Evolutionary conservation across 768 basidiomycete genomes (phyloP).

Genomic region (Paxillus rubicundulus): DNA sequence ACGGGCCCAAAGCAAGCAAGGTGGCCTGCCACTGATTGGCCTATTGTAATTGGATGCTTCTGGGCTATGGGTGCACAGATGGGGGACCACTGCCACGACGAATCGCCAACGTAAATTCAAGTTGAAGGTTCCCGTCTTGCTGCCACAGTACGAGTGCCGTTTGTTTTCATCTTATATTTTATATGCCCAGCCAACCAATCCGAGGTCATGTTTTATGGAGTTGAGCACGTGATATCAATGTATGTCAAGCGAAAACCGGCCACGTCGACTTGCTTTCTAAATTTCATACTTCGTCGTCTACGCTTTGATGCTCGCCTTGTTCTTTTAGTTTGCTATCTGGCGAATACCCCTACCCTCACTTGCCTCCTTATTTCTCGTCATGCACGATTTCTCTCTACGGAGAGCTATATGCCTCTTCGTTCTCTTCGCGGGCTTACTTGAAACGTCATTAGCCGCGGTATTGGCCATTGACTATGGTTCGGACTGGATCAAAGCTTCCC

Average conservation of each 20-base stretch:
- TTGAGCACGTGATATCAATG: too few relatives aligned
- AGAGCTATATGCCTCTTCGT: slow-evolving; percentile 26
- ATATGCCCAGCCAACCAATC: too few relatives aligned
- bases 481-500: slow-evolving; percentile 94
- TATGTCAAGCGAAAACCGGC: slow-evolving; percentile 1
- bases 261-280: slow-evolving; percentile 14
- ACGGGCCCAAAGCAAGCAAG: too few relatives aligned
- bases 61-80: too few relatives aligned
- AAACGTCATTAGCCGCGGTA: slow-evolving; percentile 62
- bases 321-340: slow-evolving; percentile 9
- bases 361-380: slow-evolving; percentile 1
- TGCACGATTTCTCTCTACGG: slow-evolving; percentile 24
- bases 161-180: too few relatives aligned
- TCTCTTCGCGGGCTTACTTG: slow-evolving; percentile 21
- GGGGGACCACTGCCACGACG: too few relatives aligned
- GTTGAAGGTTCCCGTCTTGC: too few relatives aligned
- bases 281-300: not conserved
- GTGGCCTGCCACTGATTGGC: too few relatives aligned
- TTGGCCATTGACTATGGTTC: slow-evolving; percentile 98
- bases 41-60: too few relatives aligned
- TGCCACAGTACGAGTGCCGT: too few relatives aligned
- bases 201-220: too few relatives aligned
- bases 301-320: slow-evolving; percentile 12
- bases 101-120: too few relatives aligned
- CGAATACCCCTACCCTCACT: slow-evolving; percentile 10